Percentiles rank a stretch among this genome's conserved stretches.
Conservation (phyloP, 352 stramenopile species). For the Phytophthora cryptogea region DNA sequence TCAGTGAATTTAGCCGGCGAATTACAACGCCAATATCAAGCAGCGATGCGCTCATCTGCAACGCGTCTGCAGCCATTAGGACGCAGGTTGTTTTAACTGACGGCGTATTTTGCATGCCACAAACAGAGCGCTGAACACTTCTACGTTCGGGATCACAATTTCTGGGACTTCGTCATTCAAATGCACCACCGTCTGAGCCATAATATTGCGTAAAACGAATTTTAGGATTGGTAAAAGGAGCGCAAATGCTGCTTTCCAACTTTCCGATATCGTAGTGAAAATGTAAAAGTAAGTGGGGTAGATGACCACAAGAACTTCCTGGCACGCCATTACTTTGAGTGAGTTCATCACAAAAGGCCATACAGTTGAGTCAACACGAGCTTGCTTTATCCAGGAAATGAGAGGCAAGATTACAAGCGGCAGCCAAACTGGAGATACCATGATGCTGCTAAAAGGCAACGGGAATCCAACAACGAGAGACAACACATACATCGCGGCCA, state of each 20-base stretch:
- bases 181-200: constrained; percentile 16
- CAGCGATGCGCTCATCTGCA: constrained; percentile 20
- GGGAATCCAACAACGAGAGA: constrained; percentile 34
- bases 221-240: constrained; percentile 36
- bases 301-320: constrained; percentile 28
- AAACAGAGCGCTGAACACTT: constrained; percentile 46
- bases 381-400: constrained; percentile 5
- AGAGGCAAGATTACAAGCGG: constrained; percentile 14
- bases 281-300: constrained; percentile 37
- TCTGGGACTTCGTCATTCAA: constrained; percentile 23
- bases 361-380: constrained; percentile 2
- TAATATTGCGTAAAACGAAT: constrained; percentile 25
- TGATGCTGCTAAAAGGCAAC: constrained; percentile 37
- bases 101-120: constrained; percentile 33
- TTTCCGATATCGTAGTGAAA: constrained; percentile 17
- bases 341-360: constrained; percentile 13
- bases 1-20: not conserved
- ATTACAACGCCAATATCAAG: constrained; percentile 11
- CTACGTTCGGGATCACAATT: constrained; percentile 42
- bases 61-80: constrained; percentile 6
- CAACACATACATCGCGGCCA: constrained; percentile 9
- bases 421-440: constrained; percentile 14
- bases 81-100: constrained; percentile 26
- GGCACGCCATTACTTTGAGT: constrained; percentile 13
- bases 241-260: constrained; percentile 22